Conservation (phyloP, 192 early-diverging fungal species). For the Coemansia reversa region DNA sequence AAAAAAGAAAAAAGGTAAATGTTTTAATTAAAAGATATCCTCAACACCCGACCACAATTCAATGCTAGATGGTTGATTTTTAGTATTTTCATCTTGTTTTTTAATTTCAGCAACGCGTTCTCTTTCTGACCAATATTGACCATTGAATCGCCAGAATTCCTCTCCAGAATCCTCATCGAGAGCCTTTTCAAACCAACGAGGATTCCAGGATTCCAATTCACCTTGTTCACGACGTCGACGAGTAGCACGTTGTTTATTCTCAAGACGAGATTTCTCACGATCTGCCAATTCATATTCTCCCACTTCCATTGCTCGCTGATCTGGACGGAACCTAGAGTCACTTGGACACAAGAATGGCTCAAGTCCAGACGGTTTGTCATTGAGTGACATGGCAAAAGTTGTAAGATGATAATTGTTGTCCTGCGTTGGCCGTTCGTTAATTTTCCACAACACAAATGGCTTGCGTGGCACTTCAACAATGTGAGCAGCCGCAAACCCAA, state of each 20-base stretch:
- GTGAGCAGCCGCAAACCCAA: conserved; percentile 31
- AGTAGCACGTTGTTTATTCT: conserved; percentile 72
- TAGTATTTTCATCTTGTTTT: too few relatives aligned
- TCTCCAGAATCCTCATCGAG: conserved; percentile 71
- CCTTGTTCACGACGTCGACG: conserved; percentile 62
- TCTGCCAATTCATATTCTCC: conserved; percentile 78
- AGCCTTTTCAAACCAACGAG: conserved; percentile 78
- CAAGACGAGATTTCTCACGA: conserved; percentile 68
- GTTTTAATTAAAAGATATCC: conserved; percentile 37
- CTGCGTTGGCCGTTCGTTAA: conserved; percentile 50
- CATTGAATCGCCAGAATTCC: conserved; percentile 61
- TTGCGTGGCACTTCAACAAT: conserved; percentile 36
- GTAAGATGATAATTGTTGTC: conserved; percentile 75
- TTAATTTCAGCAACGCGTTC: conserved; percentile 39
- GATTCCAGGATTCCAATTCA: conserved; percentile 57
- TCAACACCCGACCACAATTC: conserved; percentile 35
- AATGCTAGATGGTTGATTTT: conserved; percentile 1
- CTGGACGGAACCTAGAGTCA: conserved; percentile 80
- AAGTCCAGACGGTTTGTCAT: conserved; percentile 63
- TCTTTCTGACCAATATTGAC: conserved; percentile 71
- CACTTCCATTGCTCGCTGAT: conserved; percentile 84
- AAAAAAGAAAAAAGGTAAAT: not conserved
- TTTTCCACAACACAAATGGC: conserved; percentile 67
- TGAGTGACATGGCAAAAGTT: conserved; percentile 73
- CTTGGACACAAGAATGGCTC: conserved; percentile 67